Conservation (phyloP, 495 filamentous ascomycete genomes). For the Achaetomiella virescens region DNA sequence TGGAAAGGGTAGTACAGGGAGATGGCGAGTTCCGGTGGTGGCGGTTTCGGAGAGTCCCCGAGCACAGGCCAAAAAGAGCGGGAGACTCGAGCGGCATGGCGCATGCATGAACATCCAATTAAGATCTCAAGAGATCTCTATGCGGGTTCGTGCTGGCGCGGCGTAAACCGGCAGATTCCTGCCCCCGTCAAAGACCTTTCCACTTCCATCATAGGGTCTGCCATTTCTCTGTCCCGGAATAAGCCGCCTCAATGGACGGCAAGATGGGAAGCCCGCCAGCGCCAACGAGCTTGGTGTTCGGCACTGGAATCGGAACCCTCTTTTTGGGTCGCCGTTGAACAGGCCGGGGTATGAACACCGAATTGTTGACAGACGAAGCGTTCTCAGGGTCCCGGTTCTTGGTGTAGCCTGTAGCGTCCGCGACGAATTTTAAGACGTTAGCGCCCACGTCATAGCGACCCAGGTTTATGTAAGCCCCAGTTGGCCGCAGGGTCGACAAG, state of each 20-base stretch:
- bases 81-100: neutral
- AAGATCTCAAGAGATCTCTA: conserved; percentile 3
- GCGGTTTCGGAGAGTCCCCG: no score
- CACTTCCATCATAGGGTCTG: conserved; percentile 45
- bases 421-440: conserved; percentile 59
- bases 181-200: conserved; percentile 38
- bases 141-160: conserved; percentile 9
- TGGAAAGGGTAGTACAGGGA: no score
- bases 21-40: no score
- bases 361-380: conserved; percentile 53
- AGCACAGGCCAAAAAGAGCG: no score
- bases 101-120: neutral
- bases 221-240: conserved; percentile 19
- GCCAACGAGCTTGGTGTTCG: conserved; percentile 40
- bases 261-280: conserved; percentile 38
- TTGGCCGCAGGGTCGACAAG: conserved; percentile 57
- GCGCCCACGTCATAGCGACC: conserved; percentile 68
- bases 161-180: conserved; percentile 26
- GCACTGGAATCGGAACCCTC: conserved; percentile 32
- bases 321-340: conserved; percentile 34
- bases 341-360: conserved; percentile 57
- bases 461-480: conserved; percentile 59
- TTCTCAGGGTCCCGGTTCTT: conserved; percentile 53
- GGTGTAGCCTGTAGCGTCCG: conserved; percentile 50
- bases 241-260: conserved; percentile 24